Evolutionary conservation across 345 rosid genomes (phyloP).

Genomic region (Arabis alpina): DNA sequence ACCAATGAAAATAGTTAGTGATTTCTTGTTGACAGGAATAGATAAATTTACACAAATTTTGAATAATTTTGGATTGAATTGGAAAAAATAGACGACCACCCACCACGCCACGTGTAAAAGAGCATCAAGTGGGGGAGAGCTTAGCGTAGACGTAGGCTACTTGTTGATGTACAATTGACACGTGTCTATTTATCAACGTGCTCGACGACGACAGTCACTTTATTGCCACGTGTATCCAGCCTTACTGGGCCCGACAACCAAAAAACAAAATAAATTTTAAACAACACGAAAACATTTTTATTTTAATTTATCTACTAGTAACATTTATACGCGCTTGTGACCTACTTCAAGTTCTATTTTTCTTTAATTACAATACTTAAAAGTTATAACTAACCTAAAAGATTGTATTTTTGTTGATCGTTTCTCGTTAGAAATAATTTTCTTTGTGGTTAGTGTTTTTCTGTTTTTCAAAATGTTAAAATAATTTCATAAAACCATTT

Average conservation of each 20-base stretch:
- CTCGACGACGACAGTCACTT: constrained; percentile 35
- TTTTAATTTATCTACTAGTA: not conserved
- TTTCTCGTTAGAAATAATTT: too few species aligned
- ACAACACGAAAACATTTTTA: not conserved
- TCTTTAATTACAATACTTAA: not conserved
- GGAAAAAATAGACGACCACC: constrained; percentile 39
- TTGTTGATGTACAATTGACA: constrained; percentile 33
- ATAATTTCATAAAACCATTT: not conserved
- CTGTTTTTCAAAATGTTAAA: not conserved
- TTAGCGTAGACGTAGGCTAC: constrained; percentile 44
- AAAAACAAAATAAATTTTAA: too few species aligned
- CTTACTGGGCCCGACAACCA: constrained; percentile 39
- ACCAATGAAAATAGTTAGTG: constrained; percentile 26
- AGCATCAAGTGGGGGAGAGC: constrained; percentile 39
- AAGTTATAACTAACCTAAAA: too few species aligned
- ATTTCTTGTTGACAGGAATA: constrained; percentile 24
- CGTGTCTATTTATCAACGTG: constrained; percentile 42
- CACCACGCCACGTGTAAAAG: constrained; percentile 45
- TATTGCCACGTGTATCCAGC: constrained; percentile 48
- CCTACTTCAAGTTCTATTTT: not conserved
- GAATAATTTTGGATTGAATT: not conserved
- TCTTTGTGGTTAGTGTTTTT: not conserved
- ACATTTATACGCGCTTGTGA: constrained; percentile 2
- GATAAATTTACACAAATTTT: not conserved
- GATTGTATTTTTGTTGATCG: too few species aligned